Evolutionary conservation across 805 yeast genomes (phyloP), one percentile per base, ranked within the genome.

Genomic region (Ogataea polymorpha): DNA sequence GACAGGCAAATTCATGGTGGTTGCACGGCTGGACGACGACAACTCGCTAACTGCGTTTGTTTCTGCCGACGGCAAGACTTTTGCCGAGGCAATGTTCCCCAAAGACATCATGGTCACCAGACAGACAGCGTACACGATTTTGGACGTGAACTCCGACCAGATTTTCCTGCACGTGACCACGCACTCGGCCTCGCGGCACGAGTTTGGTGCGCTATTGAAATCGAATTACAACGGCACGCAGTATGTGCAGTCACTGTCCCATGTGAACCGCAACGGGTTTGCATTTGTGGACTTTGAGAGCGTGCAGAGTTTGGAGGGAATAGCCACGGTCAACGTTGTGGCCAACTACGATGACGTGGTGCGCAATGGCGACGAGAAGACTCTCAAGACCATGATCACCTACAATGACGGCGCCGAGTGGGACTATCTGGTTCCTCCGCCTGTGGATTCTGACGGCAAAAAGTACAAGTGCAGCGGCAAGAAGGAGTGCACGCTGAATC

Each of bases 371-470:
- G 59, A 53, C 6, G 49, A 53, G 1, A 90, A 90, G 61, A 61
- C 69, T 48, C 61, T 91, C 44, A 80, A 79, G 58, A 75, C 96
- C 0, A 72, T 69, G 61, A 86, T 90, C 40, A 78, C 97, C 0
- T 87, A 82, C 56, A 88, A 88, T 60, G 97, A 93, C 61, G 99
- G 96, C 42, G 86, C 91, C 4, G 81, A 82, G 46, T 91, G 98
- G 97, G 61, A 70, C 4, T 79, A 68, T 44, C 52, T 93, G 14
- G 56, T 61, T 1, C 91, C 97, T 5, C 97, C 97, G 5, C 44
- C 64, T 1, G 67, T 62, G 12, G 87, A 86, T 55, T 74, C 84
- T 0, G 59, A 74, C 1, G 86, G 87, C 3, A 71, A 78, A 31
- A 67, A 67, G 28, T 79, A 74, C 41, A 45, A 49, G 2, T 89